A percentile compares a stretch with the other conserved stretches of the same genome.
Evolutionary conservation across 23 red algal species (phyloP).

Genomic region (Gracilaria gracilis): DNA sequence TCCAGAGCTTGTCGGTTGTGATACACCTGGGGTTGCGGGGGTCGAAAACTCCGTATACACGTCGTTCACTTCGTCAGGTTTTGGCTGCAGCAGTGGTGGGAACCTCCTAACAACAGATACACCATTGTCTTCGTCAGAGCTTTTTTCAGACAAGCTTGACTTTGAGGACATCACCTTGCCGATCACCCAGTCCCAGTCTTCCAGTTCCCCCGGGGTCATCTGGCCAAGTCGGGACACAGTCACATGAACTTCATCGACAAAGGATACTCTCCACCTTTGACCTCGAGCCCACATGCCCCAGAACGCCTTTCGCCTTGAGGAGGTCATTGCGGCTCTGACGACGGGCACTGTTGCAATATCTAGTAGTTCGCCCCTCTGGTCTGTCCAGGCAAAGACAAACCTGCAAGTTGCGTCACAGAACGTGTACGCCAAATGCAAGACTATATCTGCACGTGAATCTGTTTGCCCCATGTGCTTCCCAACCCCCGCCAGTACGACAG

Average conservation of each 20-base stretch:
- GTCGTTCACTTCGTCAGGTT: slow-evolving; percentile 54
- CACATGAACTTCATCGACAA: slow-evolving; percentile 58
- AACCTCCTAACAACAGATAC: slow-evolving; percentile 45
- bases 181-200: slow-evolving; percentile 74
- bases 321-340: slow-evolving; percentile 11
- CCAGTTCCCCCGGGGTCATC: slow-evolving; percentile 37
- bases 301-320: slow-evolving; percentile 56
- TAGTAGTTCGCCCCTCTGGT: slow-evolving; percentile 54
- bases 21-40: slow-evolving; percentile 58
- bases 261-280: slow-evolving; percentile 66
- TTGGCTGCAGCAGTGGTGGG: slow-evolving; percentile 27
- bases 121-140: slow-evolving; percentile 23
- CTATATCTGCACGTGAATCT: slow-evolving; percentile 35
- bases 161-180: slow-evolving; percentile 57
- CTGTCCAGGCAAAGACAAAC: slow-evolving; percentile 74
- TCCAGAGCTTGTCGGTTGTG: slow-evolving; percentile 1
- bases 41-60: slow-evolving; percentile 58
- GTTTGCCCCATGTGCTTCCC: slow-evolving; percentile 63
- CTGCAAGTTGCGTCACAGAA: slow-evolving; percentile 35
- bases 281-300: slow-evolving; percentile 73
- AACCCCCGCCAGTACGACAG: slow-evolving; percentile 72
- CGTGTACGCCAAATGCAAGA: slow-evolving; percentile 59
- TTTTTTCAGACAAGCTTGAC: slow-evolving; percentile 27
- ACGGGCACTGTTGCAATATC: slow-evolving; percentile 61
- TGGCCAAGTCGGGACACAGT: slow-evolving; percentile 52